phyloP scores from a whole-genome alignment of 2,329 filamentous ascomycete species.

The Xylaria digitata region DNA sequence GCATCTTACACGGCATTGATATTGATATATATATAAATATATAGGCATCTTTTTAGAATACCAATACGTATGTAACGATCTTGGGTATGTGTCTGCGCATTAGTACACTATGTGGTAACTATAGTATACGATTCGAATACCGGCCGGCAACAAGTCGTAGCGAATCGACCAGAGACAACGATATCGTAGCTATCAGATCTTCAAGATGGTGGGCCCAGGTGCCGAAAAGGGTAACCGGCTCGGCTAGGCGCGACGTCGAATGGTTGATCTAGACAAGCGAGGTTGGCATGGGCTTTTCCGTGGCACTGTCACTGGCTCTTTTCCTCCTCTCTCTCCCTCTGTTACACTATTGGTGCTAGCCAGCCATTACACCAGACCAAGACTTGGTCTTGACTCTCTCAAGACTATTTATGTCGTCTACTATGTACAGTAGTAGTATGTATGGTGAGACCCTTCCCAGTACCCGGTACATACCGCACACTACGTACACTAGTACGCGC shows the following conservation, averaged over 20 bases:
- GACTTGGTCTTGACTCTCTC: conserved; percentile 9
- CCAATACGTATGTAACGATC: not conserved
- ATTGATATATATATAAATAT: not conserved
- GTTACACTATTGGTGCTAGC: not conserved
- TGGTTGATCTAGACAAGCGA: conserved; percentile 20
- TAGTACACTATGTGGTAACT: not conserved
- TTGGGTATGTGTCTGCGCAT: not conserved
- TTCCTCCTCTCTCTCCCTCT: not conserved
- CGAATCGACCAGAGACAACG: not conserved
- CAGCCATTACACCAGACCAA: conserved; percentile 2
- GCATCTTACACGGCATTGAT: no score
- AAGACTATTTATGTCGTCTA: conserved; percentile 1
- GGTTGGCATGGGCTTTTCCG: conserved; percentile 20
- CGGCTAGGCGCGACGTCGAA: conserved; percentile 25
- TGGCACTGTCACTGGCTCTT: not conserved
- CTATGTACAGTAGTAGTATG: not conserved
- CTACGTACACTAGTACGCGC: not conserved
- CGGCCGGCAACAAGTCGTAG: conserved; percentile 27
- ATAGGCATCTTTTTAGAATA: not conserved
- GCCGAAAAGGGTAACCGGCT: conserved; percentile 18
- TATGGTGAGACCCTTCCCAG: conserved; percentile 9
- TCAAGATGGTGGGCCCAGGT: conserved; percentile 24
- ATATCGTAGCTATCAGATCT: not conserved
- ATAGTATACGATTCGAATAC: not conserved
- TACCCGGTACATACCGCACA: conserved; percentile 10